A percentile compares a stretch with the other conserved stretches of the same genome.
phyloP scores from a whole-genome alignment of 768 basidiomycete genomes.

The Tulasnella calospora region DNA sequence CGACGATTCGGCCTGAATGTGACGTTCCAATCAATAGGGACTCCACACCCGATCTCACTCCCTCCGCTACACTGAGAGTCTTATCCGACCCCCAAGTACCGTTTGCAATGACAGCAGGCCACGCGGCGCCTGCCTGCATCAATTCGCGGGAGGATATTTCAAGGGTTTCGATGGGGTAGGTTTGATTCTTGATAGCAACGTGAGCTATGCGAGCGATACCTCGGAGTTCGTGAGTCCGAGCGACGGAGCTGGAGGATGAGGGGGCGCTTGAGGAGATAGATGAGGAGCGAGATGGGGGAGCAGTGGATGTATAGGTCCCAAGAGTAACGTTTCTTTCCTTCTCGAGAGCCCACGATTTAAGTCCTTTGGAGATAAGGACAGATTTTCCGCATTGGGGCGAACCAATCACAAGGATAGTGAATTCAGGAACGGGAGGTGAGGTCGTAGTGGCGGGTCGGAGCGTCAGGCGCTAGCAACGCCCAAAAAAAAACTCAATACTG shows the following conservation, averaged over 20 bases:
- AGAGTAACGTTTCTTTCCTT: slow-evolving; percentile 17
- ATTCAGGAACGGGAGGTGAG: slow-evolving; percentile 13
- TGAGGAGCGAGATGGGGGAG: background rate
- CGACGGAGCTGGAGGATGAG: background rate
- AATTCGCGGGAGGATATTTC: slow-evolving; percentile 18
- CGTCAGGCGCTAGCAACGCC: slow-evolving; percentile 10
- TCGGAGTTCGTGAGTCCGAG: slow-evolving; percentile 11
- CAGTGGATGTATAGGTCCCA: slow-evolving; percentile 1
- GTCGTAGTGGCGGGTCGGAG: slow-evolving; percentile 16
- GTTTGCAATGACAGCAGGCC: slow-evolving; percentile 19
- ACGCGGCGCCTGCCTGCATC: background rate
- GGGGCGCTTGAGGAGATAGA: background rate
- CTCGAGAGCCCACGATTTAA: slow-evolving; percentile 49
- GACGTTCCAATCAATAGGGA: background rate
- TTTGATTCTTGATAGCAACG: slow-evolving; percentile 37
- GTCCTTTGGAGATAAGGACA: slow-evolving; percentile 68
- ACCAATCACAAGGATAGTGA: slow-evolving; percentile 76
- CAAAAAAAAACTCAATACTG: background rate
- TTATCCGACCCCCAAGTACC: slow-evolving; percentile 13
- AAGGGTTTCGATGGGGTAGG: slow-evolving; percentile 13
- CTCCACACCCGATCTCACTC: background rate
- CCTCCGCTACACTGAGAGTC: background rate
- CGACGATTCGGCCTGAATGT: slow-evolving; percentile 37
- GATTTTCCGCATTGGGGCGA: slow-evolving; percentile 78
- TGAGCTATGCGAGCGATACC: slow-evolving; percentile 38